Conservation (phyloP, 306 rosid species). For the Quercus wislizeni region DNA sequence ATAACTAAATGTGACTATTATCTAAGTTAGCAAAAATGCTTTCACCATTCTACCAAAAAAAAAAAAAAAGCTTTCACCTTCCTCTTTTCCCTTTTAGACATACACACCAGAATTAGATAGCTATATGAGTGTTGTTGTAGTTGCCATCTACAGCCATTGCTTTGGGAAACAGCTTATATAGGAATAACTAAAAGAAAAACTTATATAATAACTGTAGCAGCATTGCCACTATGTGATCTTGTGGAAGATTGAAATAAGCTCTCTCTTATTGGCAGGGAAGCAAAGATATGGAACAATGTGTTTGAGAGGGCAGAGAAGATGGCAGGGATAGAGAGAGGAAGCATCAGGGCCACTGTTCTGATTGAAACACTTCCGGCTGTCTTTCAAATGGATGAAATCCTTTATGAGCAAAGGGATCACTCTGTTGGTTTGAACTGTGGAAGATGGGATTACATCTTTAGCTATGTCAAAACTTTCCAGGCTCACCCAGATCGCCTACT, state of each 20-base stretch:
- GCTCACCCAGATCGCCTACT: constrained; percentile 75
- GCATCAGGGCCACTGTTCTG: constrained; percentile 85
- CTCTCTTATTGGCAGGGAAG: constrained; percentile 58
- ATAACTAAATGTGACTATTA: not conserved
- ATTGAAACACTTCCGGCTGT: constrained; percentile 92
- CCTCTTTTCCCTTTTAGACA: no score
- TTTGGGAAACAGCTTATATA: not conserved
- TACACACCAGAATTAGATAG: no score
- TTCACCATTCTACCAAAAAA: no score
- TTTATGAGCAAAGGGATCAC: constrained; percentile 84
- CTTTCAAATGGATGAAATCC: constrained; percentile 93
- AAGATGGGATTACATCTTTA: constrained; percentile 95
- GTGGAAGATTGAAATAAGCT: not conserved
- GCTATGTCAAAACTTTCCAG: constrained; percentile 92
- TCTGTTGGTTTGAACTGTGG: constrained; percentile 89
- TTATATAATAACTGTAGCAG: not conserved
- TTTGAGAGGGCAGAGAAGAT: constrained; percentile 82
- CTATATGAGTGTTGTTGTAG: no score
- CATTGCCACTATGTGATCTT: not conserved
- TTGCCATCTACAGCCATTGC: no score
- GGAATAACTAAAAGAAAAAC: not conserved
- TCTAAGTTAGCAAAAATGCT: not conserved
- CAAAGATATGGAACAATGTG: constrained; percentile 82
- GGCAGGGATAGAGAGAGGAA: constrained; percentile 74
- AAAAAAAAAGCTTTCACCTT: no score